phyloP scores from a whole-genome alignment of 2,329 filamentous ascomycete species.

The Paracorniculantispora psalliotae region DNA sequence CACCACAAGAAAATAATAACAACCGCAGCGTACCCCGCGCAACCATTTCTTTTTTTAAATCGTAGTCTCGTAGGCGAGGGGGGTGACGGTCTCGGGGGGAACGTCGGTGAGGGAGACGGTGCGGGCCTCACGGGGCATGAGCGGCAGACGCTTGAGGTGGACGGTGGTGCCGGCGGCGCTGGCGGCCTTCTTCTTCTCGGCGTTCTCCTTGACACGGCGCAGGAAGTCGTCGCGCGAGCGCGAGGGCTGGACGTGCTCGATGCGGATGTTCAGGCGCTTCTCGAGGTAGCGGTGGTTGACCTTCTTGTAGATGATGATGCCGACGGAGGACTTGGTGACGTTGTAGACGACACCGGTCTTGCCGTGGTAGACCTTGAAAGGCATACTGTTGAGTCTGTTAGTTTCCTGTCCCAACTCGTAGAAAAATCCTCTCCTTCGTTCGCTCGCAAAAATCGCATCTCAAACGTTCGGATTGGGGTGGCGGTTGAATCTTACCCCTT shows the following conservation, averaged over 20 bases:
- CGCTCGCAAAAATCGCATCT: not conserved
- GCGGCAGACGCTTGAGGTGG: conserved; percentile 88
- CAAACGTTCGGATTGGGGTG: conserved; percentile 1
- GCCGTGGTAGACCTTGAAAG: conserved; percentile 99
- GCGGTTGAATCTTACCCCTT: conserved; percentile 67
- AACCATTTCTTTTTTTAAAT: conserved; percentile 60
- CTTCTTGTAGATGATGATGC: conserved; percentile 99
- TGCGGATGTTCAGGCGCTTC: conserved; percentile 98
- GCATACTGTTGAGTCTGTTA: conserved; percentile 64
- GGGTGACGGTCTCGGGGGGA: conserved; percentile 84
- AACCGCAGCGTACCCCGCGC: conserved; percentile 20
- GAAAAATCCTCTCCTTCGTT: not conserved
- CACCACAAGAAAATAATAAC: conserved; percentile 38
- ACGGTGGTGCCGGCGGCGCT: conserved; percentile 84
- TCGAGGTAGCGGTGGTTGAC: conserved; percentile 99
- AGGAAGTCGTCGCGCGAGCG: conserved; percentile 97
- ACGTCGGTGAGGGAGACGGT: conserved; percentile 77
- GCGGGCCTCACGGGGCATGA: conserved; percentile 71
- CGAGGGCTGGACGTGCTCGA: conserved; percentile 94
- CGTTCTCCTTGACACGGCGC: conserved; percentile 93
- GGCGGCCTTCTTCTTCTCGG: conserved; percentile 84
- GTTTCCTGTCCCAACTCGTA: conserved; percentile 17
- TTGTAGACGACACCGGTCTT: conserved; percentile 99
- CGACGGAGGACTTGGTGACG: conserved; percentile 95
- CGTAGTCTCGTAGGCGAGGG: conserved; percentile 95